Base-by-base conservation (phyloP, 2,329 filamentous ascomycete genomes). In the Aspergillus fumigatiaffinis region DNA sequence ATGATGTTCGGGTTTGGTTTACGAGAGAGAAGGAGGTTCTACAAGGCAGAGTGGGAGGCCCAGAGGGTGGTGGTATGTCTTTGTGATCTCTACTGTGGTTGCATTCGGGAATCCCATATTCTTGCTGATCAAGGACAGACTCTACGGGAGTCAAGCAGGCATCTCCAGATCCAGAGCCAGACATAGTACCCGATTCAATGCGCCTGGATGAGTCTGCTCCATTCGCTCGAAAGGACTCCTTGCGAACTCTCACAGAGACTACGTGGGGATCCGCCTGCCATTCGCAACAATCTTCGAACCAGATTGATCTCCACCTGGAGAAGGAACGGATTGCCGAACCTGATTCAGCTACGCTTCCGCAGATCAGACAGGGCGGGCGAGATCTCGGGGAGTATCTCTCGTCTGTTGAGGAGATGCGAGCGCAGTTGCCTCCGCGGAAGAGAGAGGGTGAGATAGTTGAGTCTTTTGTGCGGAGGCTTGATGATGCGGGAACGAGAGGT, bases 401-500 rank as follows among this genome's bases (percentile, higher is more conserved):
- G 9, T 64, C 55, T 10, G 68, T 66, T 4, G 57, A 64, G 21
- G 38, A 53, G 4, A 50, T 69, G 7, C 61, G 66, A 5, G 41
- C 52, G 2, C 29, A 57, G 3, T 53, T 66, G n/a, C 63, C 58
- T 2, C 57, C 56, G 3, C 53, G 59, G 14, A 51, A 58, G 5
- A 60, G 60, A 20, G 67, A 71, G 38, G 48, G 54, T 1, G 42
- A 58, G 7, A 57, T 72, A 32, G 65, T 74, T 6, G 59, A 66
- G 48, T 59, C 60, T 1, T 75, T 77, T 56, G 62, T 76, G 54
- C 57, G 58, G 5, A 74, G 73, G 8, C 54, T 74, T 21, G 57
- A 59, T 7, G 63, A 68, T 54, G n/a, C 41, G 3, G 35, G 38
- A 17, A 49, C 63, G n/a, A 63, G 60, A 50, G 49, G 41, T 10